A percentile compares a stretch with the other conserved stretches of the same genome.
phyloP scores from a whole-genome alignment of 176 grass and related monocot species.

The Luzula sylvatica region DNA sequence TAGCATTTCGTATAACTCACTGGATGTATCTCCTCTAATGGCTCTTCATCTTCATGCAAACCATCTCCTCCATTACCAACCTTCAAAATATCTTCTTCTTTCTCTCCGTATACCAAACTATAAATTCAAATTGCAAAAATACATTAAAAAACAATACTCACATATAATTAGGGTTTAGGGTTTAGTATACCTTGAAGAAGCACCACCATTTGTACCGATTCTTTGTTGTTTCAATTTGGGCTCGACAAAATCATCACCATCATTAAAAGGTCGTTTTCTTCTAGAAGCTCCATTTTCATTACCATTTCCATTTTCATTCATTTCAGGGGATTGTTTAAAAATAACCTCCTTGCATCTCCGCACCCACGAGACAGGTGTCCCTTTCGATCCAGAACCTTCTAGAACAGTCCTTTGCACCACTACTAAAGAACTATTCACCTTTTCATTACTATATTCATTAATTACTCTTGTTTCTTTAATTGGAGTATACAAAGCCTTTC shows the following conservation, averaged over 20 bases:
- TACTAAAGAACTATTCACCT: neutral
- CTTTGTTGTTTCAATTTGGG: constrained; percentile 13
- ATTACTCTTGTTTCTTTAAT: constrained; percentile 19
- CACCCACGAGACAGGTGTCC: constrained; percentile 66
- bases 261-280: constrained; percentile 29
- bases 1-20: constrained; percentile 28
- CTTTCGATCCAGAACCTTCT: constrained; percentile 28
- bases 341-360: constrained; percentile 60
- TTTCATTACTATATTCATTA: constrained; percentile 2
- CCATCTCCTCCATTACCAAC: constrained; percentile 29
- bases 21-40: constrained; percentile 32
- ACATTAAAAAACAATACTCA: no score
- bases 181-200: constrained; percentile 5
- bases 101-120: constrained; percentile 16
- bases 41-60: neutral
- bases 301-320: neutral
- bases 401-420: neutral
- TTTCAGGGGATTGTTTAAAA: constrained; percentile 58
- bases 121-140: constrained; percentile 8
- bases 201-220: neutral
- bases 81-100: constrained; percentile 8
- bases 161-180: constrained; percentile 22
- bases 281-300: constrained; percentile 8
- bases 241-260: constrained; percentile 21
- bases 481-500: constrained; percentile 31